Evolutionary conservation across 768 basidiomycete species (phyloP), one percentile per base, ranked within the genome.

Genomic region (Amanita jacksonii): DNA sequence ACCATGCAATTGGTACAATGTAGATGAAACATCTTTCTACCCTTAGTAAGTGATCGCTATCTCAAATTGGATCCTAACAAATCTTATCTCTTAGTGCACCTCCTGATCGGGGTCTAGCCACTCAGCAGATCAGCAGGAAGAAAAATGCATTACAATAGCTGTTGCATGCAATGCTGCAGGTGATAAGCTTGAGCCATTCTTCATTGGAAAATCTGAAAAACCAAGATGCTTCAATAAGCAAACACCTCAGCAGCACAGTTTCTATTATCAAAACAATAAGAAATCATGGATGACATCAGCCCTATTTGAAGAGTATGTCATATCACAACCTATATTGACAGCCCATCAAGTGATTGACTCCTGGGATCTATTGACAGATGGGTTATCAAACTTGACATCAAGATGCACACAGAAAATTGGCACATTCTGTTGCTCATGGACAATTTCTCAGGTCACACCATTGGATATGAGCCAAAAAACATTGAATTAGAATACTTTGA

Each of bases 261-360:
- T 66, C 45, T 57, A 64, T 53, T 70, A 69, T 43, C 47, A 51
- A 2, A 55, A 59, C 46, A 66, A 67, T 51, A 59, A 54, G 47
- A 68, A 54, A 38, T 58, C 62, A 3, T 68, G 66, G 65, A 67
- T 69, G 67, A 66, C 55, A 27, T n/a, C 47, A 9, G 45, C 46
- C 2, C 34, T 65, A 0, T 69, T 61, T 47, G 49, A 65, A 44
- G 59, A 65, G 57, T 67, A 31, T 38, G 57, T 38, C n/a, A n/a
- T n/a, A n/a, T n/a, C n/a, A n/a, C n/a, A n/a, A n/a, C n/a, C n/a
- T n/a, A n/a, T n/a, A n/a, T n/a, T n/a, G n/a, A n/a, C n/a, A n/a
- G n/a, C n/a, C n/a, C n/a, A 34, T 25, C 36, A 12, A 38, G 32
- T 16, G 23, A 41, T 13, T 30, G 9, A 10, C 4, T 37, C 60